Evolutionary conservation across 106 monocot species (phyloP), one percentile per base, ranked within the genome.

Genomic region (Platanthera guangdongensis): DNA sequence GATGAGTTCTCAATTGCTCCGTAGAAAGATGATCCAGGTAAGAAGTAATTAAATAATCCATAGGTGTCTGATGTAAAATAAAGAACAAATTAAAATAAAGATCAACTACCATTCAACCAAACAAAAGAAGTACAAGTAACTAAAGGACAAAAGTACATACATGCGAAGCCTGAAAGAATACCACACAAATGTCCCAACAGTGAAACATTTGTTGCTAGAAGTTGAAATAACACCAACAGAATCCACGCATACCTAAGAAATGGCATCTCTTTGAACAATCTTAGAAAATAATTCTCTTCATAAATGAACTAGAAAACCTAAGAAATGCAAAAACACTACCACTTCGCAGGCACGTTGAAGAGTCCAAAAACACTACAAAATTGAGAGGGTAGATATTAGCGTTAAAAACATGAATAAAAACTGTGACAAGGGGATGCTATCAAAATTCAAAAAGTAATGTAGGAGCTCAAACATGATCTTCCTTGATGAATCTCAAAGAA

Each of bases 131-230:
- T 76, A 57, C 54, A 28, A 75, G 4, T 45, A 79, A 47, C 22
- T 19, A 49, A 71, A 68, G 39, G 71, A 63, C 54, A 65, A 65
- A 65, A 32, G 11, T 5, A 93, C 93, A 77, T 57, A 97, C 96
- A 93, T 86, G 96, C 96, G 91, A 93, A 91, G 74, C 96, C 96
- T 80, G 96, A 97, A 51, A 97, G 77, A 80, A 97, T 97, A 81
- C 96, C 96, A 78, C 93, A 97, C 68, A 93, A 80, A 82, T 97
- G 96, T 45, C 96, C 96, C 79, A 97, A 74, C 57, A 97, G 77
- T 47, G 96, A 97, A 71, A 93, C 96, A 75, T 93, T 93, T 52
- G 83, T 83, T 46, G 91, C 93, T 52, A 97, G 79, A 78, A 97
- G 79, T 76, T 97, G 96, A 83, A 97, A 87, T n/a, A 97, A 51